phyloP scores from a whole-genome alignment of 2,329 filamentous ascomycete species.

The Arthrobotrys sphaeroides region DNA sequence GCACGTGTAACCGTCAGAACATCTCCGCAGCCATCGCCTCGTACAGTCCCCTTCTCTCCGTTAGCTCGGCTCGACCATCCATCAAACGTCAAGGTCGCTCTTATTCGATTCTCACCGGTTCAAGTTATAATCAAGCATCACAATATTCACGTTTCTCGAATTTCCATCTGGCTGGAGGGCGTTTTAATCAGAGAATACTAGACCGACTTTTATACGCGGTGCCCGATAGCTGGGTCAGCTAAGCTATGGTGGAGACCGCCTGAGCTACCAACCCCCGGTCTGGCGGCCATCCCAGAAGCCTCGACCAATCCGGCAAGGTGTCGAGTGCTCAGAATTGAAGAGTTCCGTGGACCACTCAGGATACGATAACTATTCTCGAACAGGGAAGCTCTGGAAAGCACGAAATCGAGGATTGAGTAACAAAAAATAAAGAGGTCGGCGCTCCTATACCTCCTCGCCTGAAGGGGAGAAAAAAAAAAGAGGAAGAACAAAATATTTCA shows the following conservation, averaged over 20 bases:
- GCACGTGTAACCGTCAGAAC: too few species aligned
- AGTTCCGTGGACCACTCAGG: neutral
- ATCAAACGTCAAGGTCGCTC: neutral
- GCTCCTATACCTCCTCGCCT: conserved; percentile 45
- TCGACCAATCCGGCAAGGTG: conserved; percentile 16
- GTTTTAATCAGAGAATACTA: neutral
- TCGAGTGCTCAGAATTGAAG: conserved; percentile 1
- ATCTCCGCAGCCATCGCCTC: neutral
- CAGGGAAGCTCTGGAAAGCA: conserved; percentile 33
- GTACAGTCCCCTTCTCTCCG: too few species aligned
- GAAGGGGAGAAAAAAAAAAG: neutral
- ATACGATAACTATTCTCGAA: conserved; percentile 24
- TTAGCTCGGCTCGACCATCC: conserved; percentile 2
- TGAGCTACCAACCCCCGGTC: neutral
- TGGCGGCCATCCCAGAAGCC: neutral
- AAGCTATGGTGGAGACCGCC: conserved; percentile 4
- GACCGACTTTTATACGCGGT: neutral
- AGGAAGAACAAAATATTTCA: neutral
- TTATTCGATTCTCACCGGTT: neutral
- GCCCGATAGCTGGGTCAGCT: neutral
- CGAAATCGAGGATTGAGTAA: conserved; percentile 13
- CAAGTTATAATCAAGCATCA: neutral
- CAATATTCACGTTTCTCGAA: neutral
- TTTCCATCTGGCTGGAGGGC: neutral
- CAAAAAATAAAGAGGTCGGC: conserved; percentile 32